A percentile compares a stretch with the other conserved stretches of the same genome.
phyloP scores from a whole-genome alignment of 768 basidiomycete species.

The Termitomyces sp. region DNA sequence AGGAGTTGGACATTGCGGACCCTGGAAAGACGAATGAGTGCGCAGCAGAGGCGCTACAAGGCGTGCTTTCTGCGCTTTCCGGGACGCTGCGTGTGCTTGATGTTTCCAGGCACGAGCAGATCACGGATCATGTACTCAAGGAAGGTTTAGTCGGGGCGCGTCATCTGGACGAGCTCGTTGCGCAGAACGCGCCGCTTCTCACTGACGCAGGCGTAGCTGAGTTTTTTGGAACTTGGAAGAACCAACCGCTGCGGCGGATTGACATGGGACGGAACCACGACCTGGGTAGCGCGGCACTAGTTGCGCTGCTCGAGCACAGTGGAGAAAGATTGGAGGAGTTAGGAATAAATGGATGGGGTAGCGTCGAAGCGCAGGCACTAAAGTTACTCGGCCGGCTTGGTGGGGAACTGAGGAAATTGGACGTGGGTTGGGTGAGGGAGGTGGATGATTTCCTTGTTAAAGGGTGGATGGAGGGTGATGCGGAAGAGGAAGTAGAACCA shows the following conservation, averaged over 20 bases:
- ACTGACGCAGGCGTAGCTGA: slow-evolving; percentile 63
- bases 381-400: slow-evolving; percentile 25
- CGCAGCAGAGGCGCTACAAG: slow-evolving; percentile 48
- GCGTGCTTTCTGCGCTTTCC: slow-evolving; percentile 52
- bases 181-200: slow-evolving; percentile 54
- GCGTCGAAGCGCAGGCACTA: slow-evolving; percentile 41
- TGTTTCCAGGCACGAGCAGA: slow-evolving; percentile 60
- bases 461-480: slow-evolving; percentile 44
- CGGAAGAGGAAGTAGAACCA: slow-evolving; percentile 1
- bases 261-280: slow-evolving; percentile 60
- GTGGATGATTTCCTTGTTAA: slow-evolving; percentile 82
- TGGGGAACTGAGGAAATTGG: slow-evolving; percentile 47
- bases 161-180: slow-evolving; percentile 42
- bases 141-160: slow-evolving; percentile 52
- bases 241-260: slow-evolving; percentile 43
- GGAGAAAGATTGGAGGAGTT: slow-evolving; percentile 51
- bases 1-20: slow-evolving; percentile 64
- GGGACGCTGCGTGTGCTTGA: slow-evolving; percentile 51
- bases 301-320: slow-evolving; percentile 63
- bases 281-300: slow-evolving; percentile 48
- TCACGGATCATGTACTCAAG: slow-evolving; percentile 56
- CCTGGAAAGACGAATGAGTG: slow-evolving; percentile 45
- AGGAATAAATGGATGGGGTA: slow-evolving; percentile 75
- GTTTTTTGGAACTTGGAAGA: slow-evolving; percentile 62
- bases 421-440: slow-evolving; percentile 82